These are phyloP conservation scores for Septoria petroselini DNA, from an alignment of 2,329 filamentous ascomycete genomes.

Conservation along the genomic window DNA sequence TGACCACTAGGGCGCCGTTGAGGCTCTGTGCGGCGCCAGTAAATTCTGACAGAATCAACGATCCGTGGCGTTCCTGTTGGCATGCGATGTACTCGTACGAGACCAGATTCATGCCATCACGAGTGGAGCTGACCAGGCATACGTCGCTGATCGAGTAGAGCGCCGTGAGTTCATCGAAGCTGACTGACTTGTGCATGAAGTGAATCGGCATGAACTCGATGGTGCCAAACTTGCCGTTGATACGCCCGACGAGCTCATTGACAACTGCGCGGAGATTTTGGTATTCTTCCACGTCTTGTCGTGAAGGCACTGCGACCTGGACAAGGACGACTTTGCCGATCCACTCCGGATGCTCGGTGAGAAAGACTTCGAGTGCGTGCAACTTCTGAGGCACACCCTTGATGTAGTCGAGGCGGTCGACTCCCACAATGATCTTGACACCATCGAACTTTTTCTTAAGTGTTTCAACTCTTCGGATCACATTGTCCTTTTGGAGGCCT, in stretches of 20 bases:
- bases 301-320: conserved; percentile 89
- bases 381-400: conserved; percentile 98
- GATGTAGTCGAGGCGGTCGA: conserved; percentile 97
- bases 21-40: conserved; percentile 92
- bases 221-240: conserved; percentile 95
- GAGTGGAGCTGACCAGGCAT: conserved; percentile 89
- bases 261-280: conserved; percentile 93
- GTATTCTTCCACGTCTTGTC: conserved; percentile 96
- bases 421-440: conserved; percentile 93
- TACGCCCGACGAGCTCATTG: conserved; percentile 92
- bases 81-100: conserved; percentile 98
- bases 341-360: conserved; percentile 96
- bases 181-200: conserved; percentile 94
- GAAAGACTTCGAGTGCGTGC: conserved; percentile 91
- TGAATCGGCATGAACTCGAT: conserved; percentile 99
- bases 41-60: conserved; percentile 94
- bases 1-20: conserved; percentile 90
- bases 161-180: conserved; percentile 90
- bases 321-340: conserved; percentile 95
- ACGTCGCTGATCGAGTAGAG: conserved; percentile 90
- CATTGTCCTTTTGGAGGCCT: conserved; percentile 77
- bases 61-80: conserved; percentile 83
- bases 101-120: conserved; percentile 98
- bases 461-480: conserved; percentile 80
- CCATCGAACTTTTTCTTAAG: conserved; percentile 90